Evolutionary conservation across 805 yeast genomes (phyloP).

Genomic region (Hanseniaspora valbyensis): DNA sequence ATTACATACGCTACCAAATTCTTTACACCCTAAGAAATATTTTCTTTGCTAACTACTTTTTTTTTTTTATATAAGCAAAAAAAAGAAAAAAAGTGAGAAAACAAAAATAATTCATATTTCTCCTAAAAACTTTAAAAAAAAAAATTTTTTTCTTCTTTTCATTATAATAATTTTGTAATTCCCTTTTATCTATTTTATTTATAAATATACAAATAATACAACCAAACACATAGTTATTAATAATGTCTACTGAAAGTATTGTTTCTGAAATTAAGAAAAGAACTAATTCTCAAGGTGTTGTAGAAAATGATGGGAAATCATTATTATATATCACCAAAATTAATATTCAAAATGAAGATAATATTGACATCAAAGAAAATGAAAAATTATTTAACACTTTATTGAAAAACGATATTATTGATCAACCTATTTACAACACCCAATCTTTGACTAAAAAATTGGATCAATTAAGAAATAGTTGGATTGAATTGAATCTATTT

Average conservation of each 20-base stretch:
- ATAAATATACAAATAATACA: too few species aligned
- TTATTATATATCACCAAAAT: conserved; percentile 5
- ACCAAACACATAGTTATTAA: too few species aligned
- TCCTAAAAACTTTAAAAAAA: too few species aligned
- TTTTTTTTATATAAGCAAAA: too few species aligned
- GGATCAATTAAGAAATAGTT: neutral
- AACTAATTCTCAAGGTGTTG: neutral
- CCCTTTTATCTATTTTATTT: too few species aligned
- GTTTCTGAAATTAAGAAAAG: neutral
- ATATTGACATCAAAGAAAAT: neutral
- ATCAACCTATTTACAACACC: conserved; percentile 2
- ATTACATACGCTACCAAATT: too few species aligned
- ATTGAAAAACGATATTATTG: conserved; percentile 3
- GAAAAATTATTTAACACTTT: neutral
- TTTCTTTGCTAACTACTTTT: too few species aligned
- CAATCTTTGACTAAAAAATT: neutral
- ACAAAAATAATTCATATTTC: too few species aligned
- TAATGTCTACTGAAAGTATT: conserved; percentile 3
- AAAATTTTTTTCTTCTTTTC: too few species aligned
- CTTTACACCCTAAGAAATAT: too few species aligned
- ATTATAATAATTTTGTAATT: too few species aligned
- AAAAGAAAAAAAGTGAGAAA: too few species aligned
- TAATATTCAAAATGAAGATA: conserved; percentile 2
- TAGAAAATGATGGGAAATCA: conserved; percentile 1
- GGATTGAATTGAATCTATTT: conserved; percentile 8